Conservation (phyloP, 108 stramenopile species). For the Cyclotella cryptica region DNA sequence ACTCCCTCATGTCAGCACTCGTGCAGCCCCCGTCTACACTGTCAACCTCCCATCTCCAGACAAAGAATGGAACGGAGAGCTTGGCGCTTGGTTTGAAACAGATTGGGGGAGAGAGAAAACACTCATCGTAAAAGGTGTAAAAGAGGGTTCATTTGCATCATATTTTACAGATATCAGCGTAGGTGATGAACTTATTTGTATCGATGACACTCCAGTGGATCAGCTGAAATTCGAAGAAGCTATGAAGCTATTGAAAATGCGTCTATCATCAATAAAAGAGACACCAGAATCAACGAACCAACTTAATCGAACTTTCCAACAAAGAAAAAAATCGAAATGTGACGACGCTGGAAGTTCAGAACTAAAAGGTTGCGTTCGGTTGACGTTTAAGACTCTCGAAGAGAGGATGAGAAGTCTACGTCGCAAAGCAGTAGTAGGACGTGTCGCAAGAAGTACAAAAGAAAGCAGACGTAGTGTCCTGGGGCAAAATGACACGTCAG, state of each 20-base stretch:
- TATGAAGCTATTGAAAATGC: constrained; percentile 65
- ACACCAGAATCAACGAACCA: neutral
- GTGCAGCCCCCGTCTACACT: constrained; percentile 83
- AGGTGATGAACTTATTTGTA: constrained; percentile 89
- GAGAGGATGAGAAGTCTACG: constrained; percentile 86
- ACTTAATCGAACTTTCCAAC: constrained; percentile 18
- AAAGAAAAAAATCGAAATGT: constrained; percentile 26
- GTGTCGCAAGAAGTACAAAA: neutral
- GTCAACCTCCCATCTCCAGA: constrained; percentile 73
- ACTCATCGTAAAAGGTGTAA: constrained; percentile 91
- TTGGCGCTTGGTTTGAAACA: constrained; percentile 96
- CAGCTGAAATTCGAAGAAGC: constrained; percentile 80
- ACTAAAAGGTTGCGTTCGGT: constrained; percentile 39
- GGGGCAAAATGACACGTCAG: constrained; percentile 15
- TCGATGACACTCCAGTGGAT: constrained; percentile 78
- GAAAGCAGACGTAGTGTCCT: constrained; percentile 13
- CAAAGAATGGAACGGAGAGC: constrained; percentile 74
- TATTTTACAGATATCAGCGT: constrained; percentile 86
- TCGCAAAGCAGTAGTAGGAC: constrained; percentile 50
- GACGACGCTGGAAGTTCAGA: constrained; percentile 9
- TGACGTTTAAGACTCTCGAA: constrained; percentile 92
- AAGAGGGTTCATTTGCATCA: constrained; percentile 82
- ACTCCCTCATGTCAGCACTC: constrained; percentile 73
- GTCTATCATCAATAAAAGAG: constrained; percentile 31
- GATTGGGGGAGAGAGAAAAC: constrained; percentile 78